A percentile compares a stretch with the other conserved stretches of the same genome.
phyloP scores from a whole-genome alignment of 192 early-diverging fungal species.

The Dissophora ornata region DNA sequence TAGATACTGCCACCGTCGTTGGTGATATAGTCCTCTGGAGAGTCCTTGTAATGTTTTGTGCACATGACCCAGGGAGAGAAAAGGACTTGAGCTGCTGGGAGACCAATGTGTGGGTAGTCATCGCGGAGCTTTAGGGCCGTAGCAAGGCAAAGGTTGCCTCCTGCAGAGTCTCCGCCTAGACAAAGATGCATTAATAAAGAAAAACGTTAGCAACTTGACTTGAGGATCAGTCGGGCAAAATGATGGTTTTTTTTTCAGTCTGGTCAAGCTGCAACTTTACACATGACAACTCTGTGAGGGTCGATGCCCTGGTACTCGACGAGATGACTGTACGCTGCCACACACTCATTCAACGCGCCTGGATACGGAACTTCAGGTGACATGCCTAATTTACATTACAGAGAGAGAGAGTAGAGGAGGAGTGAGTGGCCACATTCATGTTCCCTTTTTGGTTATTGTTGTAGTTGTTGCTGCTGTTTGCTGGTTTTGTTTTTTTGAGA shows the following conservation, averaged over 20 bases:
- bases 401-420: background rate
- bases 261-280: constrained; percentile 12
- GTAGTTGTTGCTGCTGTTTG: too few relatives aligned
- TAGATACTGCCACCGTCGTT: constrained; percentile 6
- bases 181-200: background rate
- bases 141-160: constrained; percentile 46
- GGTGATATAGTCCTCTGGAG: constrained; percentile 33
- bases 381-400: constrained; percentile 11
- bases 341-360: constrained; percentile 46
- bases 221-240: too few relatives aligned
- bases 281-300: constrained; percentile 47
- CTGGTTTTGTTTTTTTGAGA: background rate
- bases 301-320: constrained; percentile 33
- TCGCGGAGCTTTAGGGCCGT: constrained; percentile 47
- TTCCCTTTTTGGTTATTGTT: too few relatives aligned
- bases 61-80: constrained; percentile 54
- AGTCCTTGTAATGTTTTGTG: constrained; percentile 31
- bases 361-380: constrained; percentile 43
- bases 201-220: background rate
- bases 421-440: background rate
- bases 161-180: constrained; percentile 54
- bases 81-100: constrained; percentile 42
- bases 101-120: constrained; percentile 17
- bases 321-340: constrained; percentile 52
- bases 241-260: too few relatives aligned